A percentile compares a stretch with the other conserved stretches of the same genome.
These are phyloP conservation scores for Platanthera guangdongensis DNA, from an alignment of 106 monocot genomes.

Conservation along the genomic window DNA sequence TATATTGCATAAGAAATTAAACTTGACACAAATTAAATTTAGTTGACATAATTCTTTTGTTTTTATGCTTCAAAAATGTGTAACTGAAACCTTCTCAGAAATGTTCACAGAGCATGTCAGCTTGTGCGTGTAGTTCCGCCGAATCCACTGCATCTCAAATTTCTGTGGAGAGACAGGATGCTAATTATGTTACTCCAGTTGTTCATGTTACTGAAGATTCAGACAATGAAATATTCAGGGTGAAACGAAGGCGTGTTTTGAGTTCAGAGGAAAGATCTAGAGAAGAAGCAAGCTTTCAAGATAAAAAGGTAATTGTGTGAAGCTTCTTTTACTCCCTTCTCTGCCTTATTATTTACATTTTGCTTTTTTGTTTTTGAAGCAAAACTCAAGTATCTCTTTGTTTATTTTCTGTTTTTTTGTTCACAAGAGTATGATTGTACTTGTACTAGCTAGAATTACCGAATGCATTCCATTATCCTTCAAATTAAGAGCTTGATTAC, in stretches of 20 bases:
- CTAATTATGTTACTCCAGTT: constrained; percentile 4
- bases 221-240: constrained; percentile 59
- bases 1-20: background rate
- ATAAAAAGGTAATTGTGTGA: constrained; percentile 37
- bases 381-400: background rate
- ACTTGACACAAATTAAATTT: background rate
- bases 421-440: background rate
- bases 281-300: constrained; percentile 8
- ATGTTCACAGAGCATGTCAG: background rate
- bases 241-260: constrained; percentile 41
- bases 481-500: background rate
- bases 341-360: background rate
- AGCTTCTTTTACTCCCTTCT: background rate
- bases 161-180: background rate
- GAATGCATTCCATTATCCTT: background rate
- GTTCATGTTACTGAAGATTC: constrained; percentile 41
- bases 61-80: background rate
- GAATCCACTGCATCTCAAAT: constrained; percentile 13
- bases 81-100: constrained; percentile 2
- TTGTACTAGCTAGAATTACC: background rate
- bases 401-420: background rate
- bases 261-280: constrained; percentile 15
- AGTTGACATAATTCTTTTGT: background rate
- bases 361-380: background rate
- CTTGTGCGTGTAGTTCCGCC: background rate